Conservation (phyloP, 1,139 yeast genomes). For the Candida tetrigidarum region DNA sequence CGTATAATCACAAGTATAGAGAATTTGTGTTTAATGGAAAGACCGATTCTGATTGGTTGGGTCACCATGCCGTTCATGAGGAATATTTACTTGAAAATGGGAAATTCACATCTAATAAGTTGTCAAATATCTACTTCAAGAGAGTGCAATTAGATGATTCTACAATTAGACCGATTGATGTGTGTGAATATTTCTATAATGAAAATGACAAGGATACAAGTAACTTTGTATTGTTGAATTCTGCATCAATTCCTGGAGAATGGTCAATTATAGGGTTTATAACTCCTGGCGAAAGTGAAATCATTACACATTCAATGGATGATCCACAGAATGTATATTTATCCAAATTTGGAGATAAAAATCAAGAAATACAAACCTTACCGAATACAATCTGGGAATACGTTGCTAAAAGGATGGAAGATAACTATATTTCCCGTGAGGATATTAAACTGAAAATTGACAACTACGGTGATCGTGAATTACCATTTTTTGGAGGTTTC, state of each 20-base stretch:
- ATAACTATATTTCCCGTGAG: conserved; percentile 25
- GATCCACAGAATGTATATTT: conserved; percentile 25
- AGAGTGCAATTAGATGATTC: conserved; percentile 21
- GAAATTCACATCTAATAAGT: conserved; percentile 9
- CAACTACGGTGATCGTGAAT: conserved; percentile 24
- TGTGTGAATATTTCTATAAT: conserved; percentile 50
- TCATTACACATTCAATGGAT: conserved; percentile 69
- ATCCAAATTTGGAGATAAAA: conserved; percentile 20
- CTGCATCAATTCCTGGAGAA: conserved; percentile 80
- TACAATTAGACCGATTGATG: conserved; percentile 35
- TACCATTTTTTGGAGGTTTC: conserved; percentile 90
- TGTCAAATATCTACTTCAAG: conserved; percentile 18
- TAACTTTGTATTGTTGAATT: conserved; percentile 65
- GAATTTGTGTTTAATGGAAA: conserved; percentile 10
- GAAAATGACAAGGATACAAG: conserved; percentile 19
- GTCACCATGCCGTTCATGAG: conserved; percentile 18
- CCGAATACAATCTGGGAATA: conserved; percentile 26
- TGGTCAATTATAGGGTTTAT: conserved; percentile 90
- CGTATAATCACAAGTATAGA: conserved; percentile 32
- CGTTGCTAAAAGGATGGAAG: conserved; percentile 27
- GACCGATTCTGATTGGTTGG: conserved; percentile 10
- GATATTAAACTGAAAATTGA: conserved; percentile 20
- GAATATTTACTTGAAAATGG: conserved; percentile 16
- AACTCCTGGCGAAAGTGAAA: conserved; percentile 50
- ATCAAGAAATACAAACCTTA: conserved; percentile 14